Base-by-base conservation (phyloP, 306 rosid genomes). In the Vigna hirtella region DNA sequence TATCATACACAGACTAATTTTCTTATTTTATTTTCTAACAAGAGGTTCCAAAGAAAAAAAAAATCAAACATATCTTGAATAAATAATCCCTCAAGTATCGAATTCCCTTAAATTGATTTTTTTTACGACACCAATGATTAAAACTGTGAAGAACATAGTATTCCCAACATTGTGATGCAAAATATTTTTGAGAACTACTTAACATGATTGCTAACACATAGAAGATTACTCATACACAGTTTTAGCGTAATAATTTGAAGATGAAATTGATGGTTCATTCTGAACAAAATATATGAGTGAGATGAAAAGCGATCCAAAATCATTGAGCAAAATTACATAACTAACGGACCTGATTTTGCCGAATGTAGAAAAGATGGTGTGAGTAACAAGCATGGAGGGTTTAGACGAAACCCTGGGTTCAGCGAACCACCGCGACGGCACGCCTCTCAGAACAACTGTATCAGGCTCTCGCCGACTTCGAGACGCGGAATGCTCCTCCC, bases 341-440 rank as follows among this genome's bases (percentile, higher is more conserved):
- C 13, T 3, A 66, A 53, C 16, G 42, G 3, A 87, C 98, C 97
- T 92, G 87, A 95, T 95, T 73, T 82, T 88, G 62, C 98, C 98
- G 76, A 95, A 93, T 22, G 93, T 85, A 1, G 97, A 91, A 69
- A 95, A 95, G 57, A 95, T 95, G 70, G 98, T 90, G 76, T 92
- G 98, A 4, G 97, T 90, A 30, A 95, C 98, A 49, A 95, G 89
- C 95, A 91, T 85, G 49, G 98, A 95, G 78, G 97, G 97, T 86
- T 95, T 92, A 1, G 98, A 95, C 14, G 98, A 95, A 86, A 95
- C 98, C 73, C 92, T 76, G 0, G 98, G 97, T 85, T 95, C 98
- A 0, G 98, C 90, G 56, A 95, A 95, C 98, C 98, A 95, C 38
- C 98, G 84, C 10, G 98, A 95, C 0, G 98, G 98, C 9, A 89